Percentiles rank a stretch among this genome's conserved stretches.
phyloP scores from a whole-genome alignment of 2,329 filamentous ascomycete species.

The Leptographium lundbergii region DNA sequence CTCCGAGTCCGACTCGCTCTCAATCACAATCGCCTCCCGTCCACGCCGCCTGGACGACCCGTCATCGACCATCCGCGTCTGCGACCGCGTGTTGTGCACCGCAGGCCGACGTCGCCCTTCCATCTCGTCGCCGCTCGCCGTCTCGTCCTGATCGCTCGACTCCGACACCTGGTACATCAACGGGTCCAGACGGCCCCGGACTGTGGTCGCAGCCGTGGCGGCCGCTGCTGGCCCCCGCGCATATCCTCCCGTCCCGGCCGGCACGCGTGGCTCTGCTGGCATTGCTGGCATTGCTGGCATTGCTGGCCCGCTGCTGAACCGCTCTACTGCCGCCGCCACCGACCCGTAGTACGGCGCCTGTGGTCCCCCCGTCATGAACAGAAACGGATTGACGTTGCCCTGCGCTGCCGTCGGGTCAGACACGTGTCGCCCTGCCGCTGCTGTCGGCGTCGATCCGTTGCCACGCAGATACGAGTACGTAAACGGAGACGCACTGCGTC shows the following conservation, averaged over 20 bases:
- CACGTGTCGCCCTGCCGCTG: conserved; percentile 24
- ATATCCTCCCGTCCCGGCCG: not conserved
- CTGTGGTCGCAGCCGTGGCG: conserved; percentile 17
- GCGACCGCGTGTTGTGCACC: conserved; percentile 11
- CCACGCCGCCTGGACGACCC: not conserved
- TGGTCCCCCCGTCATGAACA: conserved; percentile 36
- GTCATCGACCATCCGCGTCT: conserved; percentile 2
- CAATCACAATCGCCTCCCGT: conserved; percentile 27
- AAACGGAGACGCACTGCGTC: conserved; percentile 29
- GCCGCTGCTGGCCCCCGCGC: conserved; percentile 13
- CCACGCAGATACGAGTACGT: conserved; percentile 29
- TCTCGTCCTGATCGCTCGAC: conserved; percentile 22
- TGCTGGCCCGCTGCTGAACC: conserved; percentile 16
- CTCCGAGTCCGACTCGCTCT: conserved; percentile 16
- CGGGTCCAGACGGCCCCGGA: conserved; percentile 12
- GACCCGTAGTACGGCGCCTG: conserved; percentile 22
- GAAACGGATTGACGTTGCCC: conserved; percentile 33
- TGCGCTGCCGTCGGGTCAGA: conserved; percentile 27
- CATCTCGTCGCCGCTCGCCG: not conserved
- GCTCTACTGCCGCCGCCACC: conserved; percentile 22
- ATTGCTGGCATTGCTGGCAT: conserved; percentile 18
- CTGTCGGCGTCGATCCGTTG: conserved; percentile 12
- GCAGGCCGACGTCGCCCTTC: conserved; percentile 5
- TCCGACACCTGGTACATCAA: conserved; percentile 11
- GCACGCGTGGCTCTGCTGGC: conserved; percentile 1